Conservation (phyloP, 2,329 filamentous ascomycete genomes). For the Fusarium musae region DNA sequence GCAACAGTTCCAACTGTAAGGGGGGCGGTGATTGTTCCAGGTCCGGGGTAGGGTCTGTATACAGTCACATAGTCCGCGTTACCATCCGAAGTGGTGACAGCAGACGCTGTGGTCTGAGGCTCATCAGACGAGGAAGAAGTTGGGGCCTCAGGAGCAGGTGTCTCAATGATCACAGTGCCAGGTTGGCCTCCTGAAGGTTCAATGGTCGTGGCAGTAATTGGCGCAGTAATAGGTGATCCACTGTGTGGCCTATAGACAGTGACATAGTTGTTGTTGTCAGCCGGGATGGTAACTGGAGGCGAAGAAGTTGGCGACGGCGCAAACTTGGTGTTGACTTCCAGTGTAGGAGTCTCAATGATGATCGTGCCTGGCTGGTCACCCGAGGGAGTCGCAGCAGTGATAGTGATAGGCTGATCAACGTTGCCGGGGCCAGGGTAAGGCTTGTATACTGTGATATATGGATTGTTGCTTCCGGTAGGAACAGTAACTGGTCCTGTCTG, state of each 20-base stretch:
- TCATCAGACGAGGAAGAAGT: not conserved
- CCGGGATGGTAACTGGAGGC: constrained; percentile 7
- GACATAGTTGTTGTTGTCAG: constrained; percentile 9
- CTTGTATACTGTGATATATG: constrained; percentile 30
- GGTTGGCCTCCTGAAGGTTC: constrained; percentile 28
- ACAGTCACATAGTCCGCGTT: constrained; percentile 21
- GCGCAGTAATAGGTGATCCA: constrained; percentile 22
- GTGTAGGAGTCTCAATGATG: constrained; percentile 32
- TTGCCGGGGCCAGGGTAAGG: constrained; percentile 32
- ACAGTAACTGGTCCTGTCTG: constrained; percentile 21
- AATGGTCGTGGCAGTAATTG: constrained; percentile 35
- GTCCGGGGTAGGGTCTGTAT: constrained; percentile 26
- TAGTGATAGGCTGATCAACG: constrained; percentile 28
- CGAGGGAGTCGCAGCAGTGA: constrained; percentile 20
- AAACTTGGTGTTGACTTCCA: constrained; percentile 25
- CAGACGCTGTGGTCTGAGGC: not conserved
- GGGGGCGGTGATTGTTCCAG: constrained; percentile 25
- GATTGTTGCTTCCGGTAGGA: constrained; percentile 13
- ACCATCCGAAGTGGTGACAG: constrained; percentile 17
- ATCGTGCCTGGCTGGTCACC: constrained; percentile 27
- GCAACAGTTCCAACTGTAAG: constrained; percentile 24
- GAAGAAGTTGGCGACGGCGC: constrained; percentile 2
- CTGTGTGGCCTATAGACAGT: constrained; percentile 30
- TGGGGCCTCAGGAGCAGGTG: constrained; percentile 1
- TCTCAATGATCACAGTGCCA: constrained; percentile 32